phyloP scores from a whole-genome alignment of 176 grass and related monocot genomes.

The Raddia guianensis region DNA sequence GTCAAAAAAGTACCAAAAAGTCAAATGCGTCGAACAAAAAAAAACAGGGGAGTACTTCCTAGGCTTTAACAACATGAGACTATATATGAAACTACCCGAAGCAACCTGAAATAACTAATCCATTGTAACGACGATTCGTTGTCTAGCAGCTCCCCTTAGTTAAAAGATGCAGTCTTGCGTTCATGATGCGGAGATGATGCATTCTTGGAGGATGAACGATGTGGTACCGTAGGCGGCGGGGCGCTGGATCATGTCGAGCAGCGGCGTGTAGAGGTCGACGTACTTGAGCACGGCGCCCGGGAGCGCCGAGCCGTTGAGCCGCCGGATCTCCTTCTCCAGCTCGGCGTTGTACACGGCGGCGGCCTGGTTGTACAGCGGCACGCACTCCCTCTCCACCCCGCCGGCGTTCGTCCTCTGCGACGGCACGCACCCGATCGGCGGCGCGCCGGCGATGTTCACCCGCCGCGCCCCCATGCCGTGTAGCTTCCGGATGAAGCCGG shows the following conservation, averaged over 20 bases:
- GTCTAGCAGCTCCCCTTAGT: no score
- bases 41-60: no score
- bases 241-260: constrained; percentile 71
- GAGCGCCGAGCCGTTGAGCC: constrained; percentile 58
- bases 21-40: no score
- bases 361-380: constrained; percentile 73
- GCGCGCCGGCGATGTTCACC: constrained; percentile 49
- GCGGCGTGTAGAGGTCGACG: constrained; percentile 65
- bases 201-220: background rate
- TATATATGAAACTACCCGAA: no score
- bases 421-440: constrained; percentile 83
- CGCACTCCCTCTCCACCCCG: constrained; percentile 66
- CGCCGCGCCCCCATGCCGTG: constrained; percentile 54
- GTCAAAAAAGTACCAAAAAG: no score
- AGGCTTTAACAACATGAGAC: no score
- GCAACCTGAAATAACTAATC: no score
- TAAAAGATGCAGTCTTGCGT: no score
- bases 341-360: constrained; percentile 59
- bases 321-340: constrained; percentile 62
- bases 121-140: no score
- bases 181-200: background rate
- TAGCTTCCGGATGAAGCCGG: constrained; percentile 74
- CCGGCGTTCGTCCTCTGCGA: constrained; percentile 83
- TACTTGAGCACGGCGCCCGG: constrained; percentile 56
- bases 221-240: constrained; percentile 62